Evolutionary conservation across 2,329 filamentous ascomycete species (phyloP).

Genomic region (Colletotrichum karsti): DNA sequence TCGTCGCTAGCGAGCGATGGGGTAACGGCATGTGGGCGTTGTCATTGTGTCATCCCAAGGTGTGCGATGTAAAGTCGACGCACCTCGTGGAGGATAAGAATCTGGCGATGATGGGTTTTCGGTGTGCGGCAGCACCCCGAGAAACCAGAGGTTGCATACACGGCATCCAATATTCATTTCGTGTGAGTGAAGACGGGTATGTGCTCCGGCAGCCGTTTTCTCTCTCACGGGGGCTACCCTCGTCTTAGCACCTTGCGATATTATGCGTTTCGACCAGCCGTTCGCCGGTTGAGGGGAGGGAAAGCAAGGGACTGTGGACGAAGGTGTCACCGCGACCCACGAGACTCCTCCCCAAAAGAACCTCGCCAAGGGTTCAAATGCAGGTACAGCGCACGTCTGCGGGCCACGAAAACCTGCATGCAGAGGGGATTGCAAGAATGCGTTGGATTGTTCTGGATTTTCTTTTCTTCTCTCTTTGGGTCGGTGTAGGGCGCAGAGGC

Average conservation of each 20-base stretch:
- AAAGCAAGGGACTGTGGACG: not conserved
- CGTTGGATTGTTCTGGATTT: not conserved
- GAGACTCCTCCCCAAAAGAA: slow-evolving; percentile 1
- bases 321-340: slow-evolving; percentile 5
- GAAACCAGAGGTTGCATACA: not conserved
- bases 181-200: not conserved
- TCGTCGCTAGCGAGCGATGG: not conserved
- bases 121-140: not conserved
- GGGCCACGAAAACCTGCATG: too few species aligned
- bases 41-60: not conserved
- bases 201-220: not conserved
- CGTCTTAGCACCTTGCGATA: not conserved
- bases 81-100: not conserved
- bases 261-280: not conserved
- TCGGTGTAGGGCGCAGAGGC: not conserved
- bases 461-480: too few species aligned
- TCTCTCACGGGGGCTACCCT: not conserved
- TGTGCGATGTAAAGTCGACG: not conserved
- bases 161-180: slow-evolving; percentile 20
- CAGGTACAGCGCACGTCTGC: slow-evolving; percentile 18
- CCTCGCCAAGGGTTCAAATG: slow-evolving; percentile 1
- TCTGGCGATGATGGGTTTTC: not conserved
- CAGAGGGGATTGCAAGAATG: too few species aligned
- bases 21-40: slow-evolving; percentile 11
- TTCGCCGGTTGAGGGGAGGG: not conserved